Conservation (phyloP, 2,329 filamentous ascomycete species). For the Berkeleyomyces rouxiae region DNA sequence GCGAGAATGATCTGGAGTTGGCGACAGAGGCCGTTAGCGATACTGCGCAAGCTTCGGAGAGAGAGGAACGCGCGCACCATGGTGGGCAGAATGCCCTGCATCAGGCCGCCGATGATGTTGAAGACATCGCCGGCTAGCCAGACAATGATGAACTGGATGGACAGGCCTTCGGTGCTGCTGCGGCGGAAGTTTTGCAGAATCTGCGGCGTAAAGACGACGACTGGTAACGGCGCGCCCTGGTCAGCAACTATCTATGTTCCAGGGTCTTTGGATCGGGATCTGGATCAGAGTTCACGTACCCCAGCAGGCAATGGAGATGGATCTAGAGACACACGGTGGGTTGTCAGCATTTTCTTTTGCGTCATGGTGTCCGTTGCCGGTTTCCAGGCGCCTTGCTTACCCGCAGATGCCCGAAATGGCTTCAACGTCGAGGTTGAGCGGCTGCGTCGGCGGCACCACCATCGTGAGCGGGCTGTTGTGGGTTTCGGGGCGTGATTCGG, state of each 20-base stretch:
- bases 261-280: no score
- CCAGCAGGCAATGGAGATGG: slow-evolving; percentile 94
- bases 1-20: slow-evolving; percentile 58
- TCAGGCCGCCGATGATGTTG: slow-evolving; percentile 82
- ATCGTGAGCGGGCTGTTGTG: neutral
- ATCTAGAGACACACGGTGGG: slow-evolving; percentile 32
- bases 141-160: slow-evolving; percentile 77
- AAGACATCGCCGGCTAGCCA: slow-evolving; percentile 93
- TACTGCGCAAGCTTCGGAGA: neutral
- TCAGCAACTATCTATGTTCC: no score
- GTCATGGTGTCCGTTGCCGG: neutral
- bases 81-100: slow-evolving; percentile 83
- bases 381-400: slow-evolving; percentile 27
- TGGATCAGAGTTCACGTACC: slow-evolving; percentile 18
- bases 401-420: slow-evolving; percentile 86
- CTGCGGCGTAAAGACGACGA: slow-evolving; percentile 92
- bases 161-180: slow-evolving; percentile 71
- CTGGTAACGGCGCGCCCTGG: slow-evolving; percentile 20
- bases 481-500: no score
- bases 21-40: neutral
- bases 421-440: slow-evolving; percentile 65
- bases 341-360: neutral
- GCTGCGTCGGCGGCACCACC: slow-evolving; percentile 30
- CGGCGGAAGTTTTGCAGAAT: slow-evolving; percentile 90
- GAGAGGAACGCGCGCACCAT: slow-evolving; percentile 39